phyloP scores from a whole-genome alignment of 257 asterid species.

The Lantana camara region DNA sequence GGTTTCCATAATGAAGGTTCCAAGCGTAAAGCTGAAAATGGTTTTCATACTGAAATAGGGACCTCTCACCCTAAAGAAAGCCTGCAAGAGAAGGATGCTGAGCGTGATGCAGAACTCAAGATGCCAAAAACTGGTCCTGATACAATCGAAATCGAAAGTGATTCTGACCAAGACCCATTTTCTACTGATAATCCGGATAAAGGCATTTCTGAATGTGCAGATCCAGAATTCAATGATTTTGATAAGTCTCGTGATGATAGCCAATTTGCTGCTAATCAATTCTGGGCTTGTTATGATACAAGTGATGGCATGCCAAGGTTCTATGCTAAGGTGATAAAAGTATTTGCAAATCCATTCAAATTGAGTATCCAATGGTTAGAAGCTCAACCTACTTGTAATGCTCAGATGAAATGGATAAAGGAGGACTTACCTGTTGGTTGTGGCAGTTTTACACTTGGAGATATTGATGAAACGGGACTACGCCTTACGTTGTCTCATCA shows the following conservation, averaged over 20 bases:
- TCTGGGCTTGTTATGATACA: conserved; percentile 82
- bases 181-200: conserved; percentile 21
- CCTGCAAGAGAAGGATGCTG: conserved; percentile 26
- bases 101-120: conserved; percentile 23
- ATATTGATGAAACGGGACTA: conserved; percentile 20
- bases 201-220: conserved; percentile 39
- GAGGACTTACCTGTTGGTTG: conserved; percentile 65
- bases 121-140: conserved; percentile 33
- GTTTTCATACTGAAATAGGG: conserved; percentile 28
- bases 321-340: conserved; percentile 61
- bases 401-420: conserved; percentile 36
- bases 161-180: conserved; percentile 41
- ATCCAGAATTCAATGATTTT: conserved; percentile 74
- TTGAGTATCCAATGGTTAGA: conserved; percentile 68
- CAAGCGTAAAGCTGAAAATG: conserved; percentile 17
- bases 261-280: conserved; percentile 53
- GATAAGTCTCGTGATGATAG: conserved; percentile 50
- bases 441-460: conserved; percentile 57
- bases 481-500: conserved; percentile 54
- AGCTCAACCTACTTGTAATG: conserved; percentile 48
- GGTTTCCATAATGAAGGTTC: conserved; percentile 26
- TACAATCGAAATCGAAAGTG: conserved; percentile 41
- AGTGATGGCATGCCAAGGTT: conserved; percentile 80
- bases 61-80: conserved; percentile 30
- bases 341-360: conserved; percentile 43